A percentile compares a stretch with the other conserved stretches of the same genome.
phyloP scores from a whole-genome alignment of 2,329 filamentous ascomycete genomes.

The Diaporthe destruens region DNA sequence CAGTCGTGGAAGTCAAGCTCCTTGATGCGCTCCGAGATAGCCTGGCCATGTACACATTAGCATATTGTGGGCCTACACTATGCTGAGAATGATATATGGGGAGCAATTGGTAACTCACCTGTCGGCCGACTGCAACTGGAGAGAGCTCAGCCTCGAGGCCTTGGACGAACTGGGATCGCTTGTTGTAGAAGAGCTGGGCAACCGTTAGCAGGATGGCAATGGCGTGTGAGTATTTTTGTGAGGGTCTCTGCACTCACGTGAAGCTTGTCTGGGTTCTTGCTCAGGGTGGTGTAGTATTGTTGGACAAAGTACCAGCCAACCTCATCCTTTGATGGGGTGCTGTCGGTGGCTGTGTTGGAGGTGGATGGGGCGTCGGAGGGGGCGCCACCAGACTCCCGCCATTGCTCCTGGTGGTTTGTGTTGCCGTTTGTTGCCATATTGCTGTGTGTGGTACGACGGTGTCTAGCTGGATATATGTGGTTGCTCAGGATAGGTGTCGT shows the following conservation, averaged over 20 bases:
- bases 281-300: constrained; percentile 98
- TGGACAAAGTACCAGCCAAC: constrained; percentile 99
- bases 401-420: constrained; percentile 60
- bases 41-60: constrained; percentile 60
- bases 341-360: constrained; percentile 52
- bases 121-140: constrained; percentile 86
- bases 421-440: constrained; percentile 72
- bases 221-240: not conserved
- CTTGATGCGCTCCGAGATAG: constrained; percentile 95
- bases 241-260: constrained; percentile 66
- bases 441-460: constrained; percentile 42
- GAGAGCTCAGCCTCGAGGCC: constrained; percentile 91
- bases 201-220: constrained; percentile 8
- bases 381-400: constrained; percentile 52
- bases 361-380: constrained; percentile 49
- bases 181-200: constrained; percentile 88
- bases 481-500: not conserved
- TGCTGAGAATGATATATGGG: not conserved
- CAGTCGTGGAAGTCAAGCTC: constrained; percentile 94
- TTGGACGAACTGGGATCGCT: constrained; percentile 94
- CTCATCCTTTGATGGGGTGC: constrained; percentile 83
- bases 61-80: constrained; percentile 4
- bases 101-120: constrained; percentile 68
- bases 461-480: constrained; percentile 18
- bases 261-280: constrained; percentile 93